A percentile compares a stretch with the other conserved stretches of the same genome.
These are phyloP conservation scores for Haplosporangium sp. DNA, from an alignment of 371 early-diverging fungal species.

Conservation along the genomic window DNA sequence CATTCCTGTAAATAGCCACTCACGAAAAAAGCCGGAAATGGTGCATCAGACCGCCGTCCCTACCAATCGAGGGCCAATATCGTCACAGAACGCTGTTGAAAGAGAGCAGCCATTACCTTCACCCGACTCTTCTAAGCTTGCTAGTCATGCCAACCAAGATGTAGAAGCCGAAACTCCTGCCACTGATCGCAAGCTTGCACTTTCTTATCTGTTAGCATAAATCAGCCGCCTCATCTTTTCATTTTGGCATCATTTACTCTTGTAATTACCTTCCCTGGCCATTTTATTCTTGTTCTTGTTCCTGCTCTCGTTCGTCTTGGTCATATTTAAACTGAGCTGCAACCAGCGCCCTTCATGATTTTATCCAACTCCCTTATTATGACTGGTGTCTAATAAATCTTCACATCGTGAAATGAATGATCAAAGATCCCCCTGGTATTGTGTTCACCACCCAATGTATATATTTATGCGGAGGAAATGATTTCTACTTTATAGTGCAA, in stretches of 20 bases:
- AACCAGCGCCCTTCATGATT: background rate
- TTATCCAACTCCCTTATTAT: background rate
- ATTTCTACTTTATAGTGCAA: background rate
- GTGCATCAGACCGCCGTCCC: background rate
- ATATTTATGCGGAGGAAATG: background rate
- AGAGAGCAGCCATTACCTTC: background rate
- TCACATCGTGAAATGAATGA: too few species aligned
- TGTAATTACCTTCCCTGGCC: background rate
- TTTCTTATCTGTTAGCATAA: constrained; percentile 29
- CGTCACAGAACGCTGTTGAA: background rate
- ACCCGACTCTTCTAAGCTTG: background rate
- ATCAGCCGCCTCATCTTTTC: background rate
- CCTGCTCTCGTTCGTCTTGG: background rate
- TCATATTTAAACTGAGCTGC: constrained; percentile 2
- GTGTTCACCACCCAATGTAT: too few species aligned
- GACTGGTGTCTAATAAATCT: too few species aligned
- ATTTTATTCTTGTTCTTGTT: background rate
- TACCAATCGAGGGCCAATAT: background rate
- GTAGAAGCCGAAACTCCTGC: constrained; percentile 2
- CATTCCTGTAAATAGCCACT: too few species aligned
- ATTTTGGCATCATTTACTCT: background rate
- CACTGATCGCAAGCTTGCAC: constrained; percentile 21
- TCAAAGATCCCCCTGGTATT: too few species aligned
- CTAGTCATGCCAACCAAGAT: background rate
- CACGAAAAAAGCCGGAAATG: too few species aligned